A percentile compares a stretch with the other conserved stretches of the same genome.
Conservation (phyloP, 2,329 filamentous ascomycete species). For the Paecilomyces dactylethromorphus region DNA sequence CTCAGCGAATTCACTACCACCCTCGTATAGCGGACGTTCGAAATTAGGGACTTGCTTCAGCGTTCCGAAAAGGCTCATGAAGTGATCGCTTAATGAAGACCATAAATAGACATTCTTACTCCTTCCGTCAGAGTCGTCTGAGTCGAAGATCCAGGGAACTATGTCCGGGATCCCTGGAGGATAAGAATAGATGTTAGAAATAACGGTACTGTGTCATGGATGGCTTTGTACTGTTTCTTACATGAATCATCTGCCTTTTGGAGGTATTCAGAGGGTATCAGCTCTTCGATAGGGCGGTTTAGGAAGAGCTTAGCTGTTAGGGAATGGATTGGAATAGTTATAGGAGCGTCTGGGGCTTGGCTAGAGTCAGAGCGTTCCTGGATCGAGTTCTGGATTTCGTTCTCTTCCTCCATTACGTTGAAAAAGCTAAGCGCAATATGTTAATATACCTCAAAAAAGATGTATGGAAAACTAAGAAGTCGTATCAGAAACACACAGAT, state of each 20-base stretch:
- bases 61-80: slow-evolving; percentile 16
- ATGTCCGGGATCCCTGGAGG: slow-evolving; percentile 11
- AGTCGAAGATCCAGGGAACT: slow-evolving; percentile 17
- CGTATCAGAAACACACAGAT: background rate
- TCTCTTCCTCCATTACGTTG: background rate
- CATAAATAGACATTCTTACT: slow-evolving; percentile 12
- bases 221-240: slow-evolving; percentile 4
- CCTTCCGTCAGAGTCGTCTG: slow-evolving; percentile 8
- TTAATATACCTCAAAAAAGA: background rate
- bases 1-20: slow-evolving; percentile 1
- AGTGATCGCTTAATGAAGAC: slow-evolving; percentile 16
- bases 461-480: background rate
- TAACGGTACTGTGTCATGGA: background rate
- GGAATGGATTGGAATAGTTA: slow-evolving; percentile 13
- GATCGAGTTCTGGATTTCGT: background rate
- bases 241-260: slow-evolving; percentile 12
- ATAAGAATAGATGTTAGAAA: background rate
- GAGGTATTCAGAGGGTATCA: slow-evolving; percentile 15
- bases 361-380: background rate
- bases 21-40: slow-evolving; percentile 12
- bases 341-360: background rate
- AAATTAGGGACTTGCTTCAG: slow-evolving; percentile 16
- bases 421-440: background rate
- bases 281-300: slow-evolving; percentile 11
- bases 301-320: slow-evolving; percentile 16